Evolutionary conservation across 306 rosid genomes (phyloP), one percentile per base, ranked within the genome.

Genomic region (Chamaecrista fasciculata): DNA sequence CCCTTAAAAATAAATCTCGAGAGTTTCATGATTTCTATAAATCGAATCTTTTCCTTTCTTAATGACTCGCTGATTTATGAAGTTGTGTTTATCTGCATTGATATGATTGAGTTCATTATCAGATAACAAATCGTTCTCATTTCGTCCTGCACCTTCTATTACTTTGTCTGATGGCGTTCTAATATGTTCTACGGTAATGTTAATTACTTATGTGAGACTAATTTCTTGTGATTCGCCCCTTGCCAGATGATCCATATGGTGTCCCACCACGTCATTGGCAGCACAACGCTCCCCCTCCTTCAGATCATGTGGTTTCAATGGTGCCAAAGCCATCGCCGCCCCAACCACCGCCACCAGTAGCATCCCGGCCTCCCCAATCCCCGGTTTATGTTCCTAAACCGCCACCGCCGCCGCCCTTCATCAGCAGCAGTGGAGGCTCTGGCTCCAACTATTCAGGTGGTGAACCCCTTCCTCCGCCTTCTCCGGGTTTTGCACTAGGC

Each of bases 321-420:
- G 10, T 59, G 65, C 65, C 65, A 16, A 59, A 59, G 46, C 65
- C 65, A 59, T 8, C 65, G 12, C 65, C 65, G 1, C 46, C 46
- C 1, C 44, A 39, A 4, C 64, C 64, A 1, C 44, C 44, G 3
- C 44, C 64, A 10, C 65, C 65, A 5, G 65, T 59, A 33, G 65
- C 65, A 59, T 59, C 65, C 4, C n/a, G 65, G 16, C 65, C 65
- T 10, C 16, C 46, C 28, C 46, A 33, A 7, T 9, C 16, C 0
- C 65, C 65, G 0, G 65, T 19, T 18, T 59, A 33, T 59, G 65
- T 18, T 47, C 55, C 62, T 46, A 76, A 80, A 0, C 83, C 79
- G 1, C 86, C 76, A 1, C 84, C 78, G 6, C 75, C 76, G 2
- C 82, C 69, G 11, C 69, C 76, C 46, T 71, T 72, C 80, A 47